Conservation (phyloP, 495 filamentous ascomycete species). For the Sordaria brevicollis region DNA sequence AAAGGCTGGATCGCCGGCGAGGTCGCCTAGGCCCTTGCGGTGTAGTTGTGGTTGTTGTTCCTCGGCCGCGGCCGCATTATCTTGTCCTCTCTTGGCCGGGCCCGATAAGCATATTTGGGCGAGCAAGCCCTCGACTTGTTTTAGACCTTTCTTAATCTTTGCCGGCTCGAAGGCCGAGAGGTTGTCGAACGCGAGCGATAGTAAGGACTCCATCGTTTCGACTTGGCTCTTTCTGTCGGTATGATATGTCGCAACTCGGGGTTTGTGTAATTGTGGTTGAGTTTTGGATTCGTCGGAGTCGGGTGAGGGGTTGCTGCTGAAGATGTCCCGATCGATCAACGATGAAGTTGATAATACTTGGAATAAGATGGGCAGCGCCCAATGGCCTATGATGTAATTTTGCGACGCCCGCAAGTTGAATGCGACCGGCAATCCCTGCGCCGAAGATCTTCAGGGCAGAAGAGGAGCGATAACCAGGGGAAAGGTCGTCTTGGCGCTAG, state of each 20-base stretch:
- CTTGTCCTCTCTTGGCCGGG: slow-evolving; percentile 21
- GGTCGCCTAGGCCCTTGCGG: slow-evolving; percentile 53
- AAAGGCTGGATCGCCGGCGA: slow-evolving; percentile 81
- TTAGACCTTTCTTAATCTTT: slow-evolving; percentile 87
- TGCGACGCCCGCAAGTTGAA: not conserved
- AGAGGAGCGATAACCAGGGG: not conserved
- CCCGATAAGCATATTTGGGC: slow-evolving; percentile 87
- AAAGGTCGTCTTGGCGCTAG: not conserved
- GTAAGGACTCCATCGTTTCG: slow-evolving; percentile 70
- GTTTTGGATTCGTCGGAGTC: not conserved
- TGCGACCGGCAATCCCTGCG: not conserved
- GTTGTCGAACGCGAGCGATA: slow-evolving; percentile 92
- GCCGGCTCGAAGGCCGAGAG: slow-evolving; percentile 82
- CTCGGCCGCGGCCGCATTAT: slow-evolving; percentile 12
- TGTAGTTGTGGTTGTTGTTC: slow-evolving; percentile 13
- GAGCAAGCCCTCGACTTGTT: slow-evolving; percentile 90
- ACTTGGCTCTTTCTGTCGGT: not conserved
- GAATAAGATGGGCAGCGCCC: not conserved
- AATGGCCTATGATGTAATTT: not conserved
- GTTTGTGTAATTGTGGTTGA: not conserved
- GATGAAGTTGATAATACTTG: not conserved
- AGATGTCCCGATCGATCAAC: not conserved
- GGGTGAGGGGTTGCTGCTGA: not conserved
- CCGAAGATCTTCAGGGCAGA: not conserved
- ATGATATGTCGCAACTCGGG: not conserved